Evolutionary conservation across 257 asterid genomes (phyloP).

Genomic region (Nicotiana otophora): DNA sequence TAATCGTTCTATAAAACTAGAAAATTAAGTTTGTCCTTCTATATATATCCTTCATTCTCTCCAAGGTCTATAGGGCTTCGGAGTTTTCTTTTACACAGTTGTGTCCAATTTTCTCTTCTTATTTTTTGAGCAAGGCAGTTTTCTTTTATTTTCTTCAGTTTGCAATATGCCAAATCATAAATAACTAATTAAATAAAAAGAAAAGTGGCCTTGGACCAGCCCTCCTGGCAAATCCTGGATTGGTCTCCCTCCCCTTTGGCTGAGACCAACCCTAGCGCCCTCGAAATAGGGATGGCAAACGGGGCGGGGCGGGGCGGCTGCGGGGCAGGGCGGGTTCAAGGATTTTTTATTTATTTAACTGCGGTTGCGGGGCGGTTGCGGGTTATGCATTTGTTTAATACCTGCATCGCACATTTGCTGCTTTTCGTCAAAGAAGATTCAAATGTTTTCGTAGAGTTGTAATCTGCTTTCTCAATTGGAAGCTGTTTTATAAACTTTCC

Average conservation of each 20-base stretch:
- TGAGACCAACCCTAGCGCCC: background rate
- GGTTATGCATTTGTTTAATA: too few species aligned
- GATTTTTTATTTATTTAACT: too few species aligned
- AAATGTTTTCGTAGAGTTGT: too few species aligned
- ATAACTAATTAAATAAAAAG: background rate
- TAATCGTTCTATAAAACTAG: background rate
- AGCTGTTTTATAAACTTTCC: too few species aligned
- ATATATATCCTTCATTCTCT: background rate
- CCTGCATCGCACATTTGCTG: too few species aligned
- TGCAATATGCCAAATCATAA: background rate
- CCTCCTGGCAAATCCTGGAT: background rate
- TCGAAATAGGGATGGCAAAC: background rate
- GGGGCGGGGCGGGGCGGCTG: too few species aligned
- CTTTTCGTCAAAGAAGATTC: too few species aligned
- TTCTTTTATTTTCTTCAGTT: background rate
- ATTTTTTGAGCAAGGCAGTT: too few species aligned
- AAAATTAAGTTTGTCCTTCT: background rate
- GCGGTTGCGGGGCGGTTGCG: too few species aligned
- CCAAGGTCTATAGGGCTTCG: background rate
- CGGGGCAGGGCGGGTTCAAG: too few species aligned
- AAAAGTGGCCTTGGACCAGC: background rate
- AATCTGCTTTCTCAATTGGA: too few species aligned
- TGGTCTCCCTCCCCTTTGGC: background rate
- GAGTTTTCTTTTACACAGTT: background rate
- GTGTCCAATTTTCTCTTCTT: background rate